Evolutionary conservation across 176 grass and related monocot species (phyloP).

Genomic region (Carex parvula): DNA sequence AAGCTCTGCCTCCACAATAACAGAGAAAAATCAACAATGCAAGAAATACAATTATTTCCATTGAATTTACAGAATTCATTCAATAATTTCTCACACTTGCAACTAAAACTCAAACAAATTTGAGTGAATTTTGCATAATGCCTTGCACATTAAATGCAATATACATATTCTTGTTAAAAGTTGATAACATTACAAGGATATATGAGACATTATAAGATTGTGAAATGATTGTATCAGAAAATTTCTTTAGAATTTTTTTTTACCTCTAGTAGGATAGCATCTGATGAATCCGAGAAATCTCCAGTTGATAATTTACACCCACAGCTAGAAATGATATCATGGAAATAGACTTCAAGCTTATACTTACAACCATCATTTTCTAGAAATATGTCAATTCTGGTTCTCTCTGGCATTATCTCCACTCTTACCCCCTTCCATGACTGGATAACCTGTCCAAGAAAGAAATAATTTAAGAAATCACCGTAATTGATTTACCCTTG

Average conservation of each 20-base stretch:
- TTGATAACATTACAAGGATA: no score
- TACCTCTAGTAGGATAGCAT: constrained; percentile 74
- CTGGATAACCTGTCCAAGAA: constrained; percentile 44
- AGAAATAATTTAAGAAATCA: constrained; percentile 23
- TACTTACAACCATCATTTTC: constrained; percentile 41
- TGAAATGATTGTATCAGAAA: no score
- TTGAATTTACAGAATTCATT: constrained; percentile 12
- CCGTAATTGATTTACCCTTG: background rate
- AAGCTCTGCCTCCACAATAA: background rate
- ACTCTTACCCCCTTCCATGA: constrained; percentile 59
- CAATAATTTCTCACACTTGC: constrained; percentile 16
- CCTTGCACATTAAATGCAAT: background rate
- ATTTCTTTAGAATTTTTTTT: no score
- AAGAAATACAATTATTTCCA: background rate
- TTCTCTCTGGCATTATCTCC: constrained; percentile 67
- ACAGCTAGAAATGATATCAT: constrained; percentile 57
- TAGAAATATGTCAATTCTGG: constrained; percentile 63
- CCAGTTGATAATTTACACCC: constrained; percentile 37
- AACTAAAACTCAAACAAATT: constrained; percentile 26
- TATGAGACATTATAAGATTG: no score
- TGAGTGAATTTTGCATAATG: background rate
- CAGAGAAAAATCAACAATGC: background rate
- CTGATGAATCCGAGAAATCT: constrained; percentile 22
- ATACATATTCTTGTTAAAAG: no score
- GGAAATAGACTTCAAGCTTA: constrained; percentile 73